Evolutionary conservation across 768 basidiomycete species (phyloP).

Genomic region (Podaxis rugospora): DNA sequence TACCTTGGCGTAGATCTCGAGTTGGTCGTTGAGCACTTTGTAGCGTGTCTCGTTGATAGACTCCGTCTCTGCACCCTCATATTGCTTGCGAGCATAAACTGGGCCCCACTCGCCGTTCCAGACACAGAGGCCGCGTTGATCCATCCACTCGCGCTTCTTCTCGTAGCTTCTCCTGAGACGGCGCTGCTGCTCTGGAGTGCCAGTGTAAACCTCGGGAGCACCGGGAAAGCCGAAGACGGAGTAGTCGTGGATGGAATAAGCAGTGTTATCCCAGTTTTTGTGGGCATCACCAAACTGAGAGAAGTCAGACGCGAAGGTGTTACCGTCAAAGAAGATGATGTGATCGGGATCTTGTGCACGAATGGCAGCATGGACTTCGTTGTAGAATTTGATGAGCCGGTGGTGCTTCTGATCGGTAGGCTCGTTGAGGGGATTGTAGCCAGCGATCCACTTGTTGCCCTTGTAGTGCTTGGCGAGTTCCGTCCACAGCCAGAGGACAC

Average conservation of each 20-base stretch:
- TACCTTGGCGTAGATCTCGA: slow-evolving; percentile 65
- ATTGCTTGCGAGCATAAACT: slow-evolving; percentile 65
- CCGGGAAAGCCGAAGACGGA: slow-evolving; percentile 69
- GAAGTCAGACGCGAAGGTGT: slow-evolving; percentile 80
- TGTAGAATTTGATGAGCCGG: slow-evolving; percentile 64
- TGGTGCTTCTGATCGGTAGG: slow-evolving; percentile 67
- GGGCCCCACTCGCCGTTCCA: slow-evolving; percentile 87
- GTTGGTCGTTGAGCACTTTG: slow-evolving; percentile 67
- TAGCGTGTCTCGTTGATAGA: slow-evolving; percentile 62
- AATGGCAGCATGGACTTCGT: slow-evolving; percentile 64
- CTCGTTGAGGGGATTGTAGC: slow-evolving; percentile 86
- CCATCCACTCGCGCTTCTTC: slow-evolving; percentile 78
- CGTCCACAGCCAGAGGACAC: slow-evolving; percentile 72
- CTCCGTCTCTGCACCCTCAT: slow-evolving; percentile 56
- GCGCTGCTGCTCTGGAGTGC: slow-evolving; percentile 46
- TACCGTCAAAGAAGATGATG: slow-evolving; percentile 77
- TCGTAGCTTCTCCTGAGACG: slow-evolving; percentile 56
- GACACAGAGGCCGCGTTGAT: slow-evolving; percentile 56
- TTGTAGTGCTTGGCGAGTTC: slow-evolving; percentile 73
- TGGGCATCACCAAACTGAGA: slow-evolving; percentile 64
- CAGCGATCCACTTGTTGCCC: slow-evolving; percentile 77
- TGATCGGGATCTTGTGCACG: slow-evolving; percentile 67
- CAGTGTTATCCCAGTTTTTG: slow-evolving; percentile 63
- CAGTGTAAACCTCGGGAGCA: slow-evolving; percentile 48
- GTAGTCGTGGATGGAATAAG: slow-evolving; percentile 80